phyloP scores from a whole-genome alignment of 306 rosid genomes.

The Fagus sylvatica region DNA sequence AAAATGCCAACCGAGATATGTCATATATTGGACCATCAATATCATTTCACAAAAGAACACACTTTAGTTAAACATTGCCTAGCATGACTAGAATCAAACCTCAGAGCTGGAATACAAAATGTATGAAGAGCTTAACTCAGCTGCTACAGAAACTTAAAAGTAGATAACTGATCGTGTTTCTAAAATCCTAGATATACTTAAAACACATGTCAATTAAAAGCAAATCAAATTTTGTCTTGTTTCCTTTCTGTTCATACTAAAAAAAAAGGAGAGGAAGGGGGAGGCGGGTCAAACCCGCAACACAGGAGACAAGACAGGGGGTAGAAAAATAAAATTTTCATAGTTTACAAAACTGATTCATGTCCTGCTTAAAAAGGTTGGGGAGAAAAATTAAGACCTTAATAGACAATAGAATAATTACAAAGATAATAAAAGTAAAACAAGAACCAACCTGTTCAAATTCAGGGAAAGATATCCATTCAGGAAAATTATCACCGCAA shows the following conservation, averaged over 20 bases:
- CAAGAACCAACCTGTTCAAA: constrained; percentile 70
- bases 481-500: constrained; percentile 83
- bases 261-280: not conserved
- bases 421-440: not conserved
- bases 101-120: not conserved
- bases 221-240: not conserved
- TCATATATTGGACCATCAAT: constrained; percentile 18
- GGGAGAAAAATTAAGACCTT: not conserved
- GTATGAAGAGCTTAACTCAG: not conserved
- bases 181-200: not conserved
- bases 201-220: not conserved
- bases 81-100: not conserved
- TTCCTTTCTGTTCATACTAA: not conserved
- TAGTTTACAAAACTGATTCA: not conserved
- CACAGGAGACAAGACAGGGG: no score
- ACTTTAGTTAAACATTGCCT: not conserved
- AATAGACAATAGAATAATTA: constrained; percentile 8
- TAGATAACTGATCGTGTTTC: not conserved
- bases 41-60: not conserved
- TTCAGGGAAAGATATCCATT: constrained; percentile 93
- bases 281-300: no score
- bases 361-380: not conserved
- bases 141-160: not conserved
- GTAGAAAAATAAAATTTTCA: not conserved
- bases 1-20: constrained; percentile 22